Percentiles rank a stretch among this genome's conserved stretches.
Conservation (phyloP, 2,329 filamentous ascomycete species). For the Arthrobotrys pseudoclavata region DNA sequence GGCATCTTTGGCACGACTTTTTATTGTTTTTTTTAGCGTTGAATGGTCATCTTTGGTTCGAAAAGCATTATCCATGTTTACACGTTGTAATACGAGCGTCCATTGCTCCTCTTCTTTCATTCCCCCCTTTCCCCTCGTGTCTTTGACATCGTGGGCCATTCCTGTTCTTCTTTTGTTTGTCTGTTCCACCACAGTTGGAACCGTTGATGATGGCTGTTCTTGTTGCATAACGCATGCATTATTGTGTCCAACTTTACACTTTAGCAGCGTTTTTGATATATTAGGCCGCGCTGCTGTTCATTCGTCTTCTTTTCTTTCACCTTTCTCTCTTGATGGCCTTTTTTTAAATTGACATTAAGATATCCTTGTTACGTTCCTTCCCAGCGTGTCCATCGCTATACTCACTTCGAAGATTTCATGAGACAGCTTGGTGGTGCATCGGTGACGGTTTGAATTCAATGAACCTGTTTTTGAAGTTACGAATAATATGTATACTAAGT, state of each 20-base stretch:
- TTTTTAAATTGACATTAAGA: slow-evolving; percentile 7
- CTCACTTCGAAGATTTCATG: slow-evolving; percentile 3
- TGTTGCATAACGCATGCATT: slow-evolving; percentile 10
- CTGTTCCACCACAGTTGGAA: not conserved
- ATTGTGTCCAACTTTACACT: not conserved
- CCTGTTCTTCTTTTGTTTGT: slow-evolving; percentile 8
- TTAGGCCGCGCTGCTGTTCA: not conserved
- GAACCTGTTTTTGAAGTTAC: not conserved
- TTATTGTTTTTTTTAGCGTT: slow-evolving; percentile 3
- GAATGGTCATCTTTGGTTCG: slow-evolving; percentile 1
- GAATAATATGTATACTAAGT: not conserved
- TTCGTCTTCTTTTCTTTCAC: not conserved
- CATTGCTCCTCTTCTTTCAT: slow-evolving; percentile 1
- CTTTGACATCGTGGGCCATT: not conserved
- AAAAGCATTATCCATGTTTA: slow-evolving; percentile 19
- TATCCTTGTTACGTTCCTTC: slow-evolving; percentile 11
- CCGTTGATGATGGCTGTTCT: not conserved
- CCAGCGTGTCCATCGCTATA: slow-evolving; percentile 1
- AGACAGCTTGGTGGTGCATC: slow-evolving; percentile 6
- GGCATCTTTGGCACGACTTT: slow-evolving; percentile 7
- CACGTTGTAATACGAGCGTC: slow-evolving; percentile 15
- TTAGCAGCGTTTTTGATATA: slow-evolving; percentile 10
- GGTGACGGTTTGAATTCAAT: slow-evolving; percentile 16
- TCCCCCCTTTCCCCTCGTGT: not conserved
- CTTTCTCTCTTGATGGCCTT: not conserved